These are phyloP conservation scores for Ascosphaera pollenicola DNA, from an alignment of 2,329 filamentous ascomycete genomes.

Conservation along the genomic window DNA sequence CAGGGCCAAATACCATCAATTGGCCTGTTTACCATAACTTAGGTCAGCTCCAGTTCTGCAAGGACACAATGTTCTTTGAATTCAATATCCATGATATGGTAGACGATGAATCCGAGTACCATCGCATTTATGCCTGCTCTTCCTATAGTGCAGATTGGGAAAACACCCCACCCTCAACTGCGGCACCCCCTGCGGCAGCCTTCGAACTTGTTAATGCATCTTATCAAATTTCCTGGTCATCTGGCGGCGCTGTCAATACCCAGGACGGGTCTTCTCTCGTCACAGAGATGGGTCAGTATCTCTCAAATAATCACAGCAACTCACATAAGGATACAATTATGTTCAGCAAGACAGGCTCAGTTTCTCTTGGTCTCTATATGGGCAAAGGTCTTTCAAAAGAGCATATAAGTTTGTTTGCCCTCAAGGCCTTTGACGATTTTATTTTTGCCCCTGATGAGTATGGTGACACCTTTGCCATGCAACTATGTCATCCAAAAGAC, in stretches of 20 bases:
- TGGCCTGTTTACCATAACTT: conserved; percentile 3
- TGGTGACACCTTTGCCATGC: too few species aligned
- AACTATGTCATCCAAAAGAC: background rate
- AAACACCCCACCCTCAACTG: background rate
- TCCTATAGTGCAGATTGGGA: background rate
- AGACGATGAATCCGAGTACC: background rate
- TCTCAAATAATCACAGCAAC: too few species aligned
- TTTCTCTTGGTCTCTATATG: background rate
- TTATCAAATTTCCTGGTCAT: background rate
- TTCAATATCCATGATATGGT: conserved; percentile 3
- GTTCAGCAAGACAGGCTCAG: background rate
- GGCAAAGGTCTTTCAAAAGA: background rate
- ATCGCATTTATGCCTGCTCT: conserved; percentile 3
- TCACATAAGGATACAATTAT: too few species aligned
- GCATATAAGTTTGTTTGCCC: background rate
- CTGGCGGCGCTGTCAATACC: conserved; percentile 1
- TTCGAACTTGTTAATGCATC: background rate
- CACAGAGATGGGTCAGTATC: too few species aligned
- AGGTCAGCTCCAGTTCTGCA: conserved; percentile 1
- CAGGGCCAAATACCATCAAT: conserved; percentile 2
- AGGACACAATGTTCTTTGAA: conserved; percentile 3
- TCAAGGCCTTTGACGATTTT: background rate
- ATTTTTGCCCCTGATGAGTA: background rate
- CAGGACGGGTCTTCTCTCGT: conserved; percentile 1
- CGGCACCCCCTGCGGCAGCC: background rate